Conservation (phyloP, 2,329 filamentous ascomycete species). For the Aspergillus ruber region DNA sequence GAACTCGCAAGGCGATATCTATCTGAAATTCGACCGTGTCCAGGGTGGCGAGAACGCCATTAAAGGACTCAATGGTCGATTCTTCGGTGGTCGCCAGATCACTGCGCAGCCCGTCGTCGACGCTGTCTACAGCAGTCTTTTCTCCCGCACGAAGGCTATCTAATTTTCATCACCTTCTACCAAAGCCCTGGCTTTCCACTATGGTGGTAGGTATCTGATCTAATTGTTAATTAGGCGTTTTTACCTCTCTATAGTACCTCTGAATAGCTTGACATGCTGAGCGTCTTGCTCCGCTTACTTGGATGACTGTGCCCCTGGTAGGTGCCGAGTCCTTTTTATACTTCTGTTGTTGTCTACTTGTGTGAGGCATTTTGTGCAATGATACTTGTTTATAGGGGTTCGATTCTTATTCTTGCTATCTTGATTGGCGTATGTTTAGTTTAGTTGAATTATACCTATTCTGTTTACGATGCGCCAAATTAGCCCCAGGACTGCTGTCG, state of each 20-base stretch:
- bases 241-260: conserved; percentile 8
- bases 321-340: conserved; percentile 24
- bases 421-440: neutral
- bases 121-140: conserved; percentile 96
- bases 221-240: conserved; percentile 21
- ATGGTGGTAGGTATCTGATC: conserved; percentile 23
- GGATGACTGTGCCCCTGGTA: conserved; percentile 32
- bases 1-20: conserved; percentile 92
- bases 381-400: conserved; percentile 22
- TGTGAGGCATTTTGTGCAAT: conserved; percentile 18
- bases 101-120: conserved; percentile 94
- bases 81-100: conserved; percentile 88
- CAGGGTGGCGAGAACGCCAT: conserved; percentile 95
- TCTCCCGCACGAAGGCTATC: conserved; percentile 77
- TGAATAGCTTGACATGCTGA: conserved; percentile 6
- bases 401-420: conserved; percentile 6
- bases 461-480: neutral
- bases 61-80: conserved; percentile 93
- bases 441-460: conserved; percentile 1
- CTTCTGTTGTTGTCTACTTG: conserved; percentile 10
- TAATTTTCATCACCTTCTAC: conserved; percentile 35
- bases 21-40: conserved; percentile 95
- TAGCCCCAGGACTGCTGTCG: neutral
- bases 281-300: conserved; percentile 15
- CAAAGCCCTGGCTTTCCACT: conserved; percentile 7